Percentiles rank a stretch among this genome's conserved stretches.
These are phyloP conservation scores for Chaetoscypha palmicola DNA, from an alignment of 2,329 filamentous ascomycete species.

Conservation along the genomic window DNA sequence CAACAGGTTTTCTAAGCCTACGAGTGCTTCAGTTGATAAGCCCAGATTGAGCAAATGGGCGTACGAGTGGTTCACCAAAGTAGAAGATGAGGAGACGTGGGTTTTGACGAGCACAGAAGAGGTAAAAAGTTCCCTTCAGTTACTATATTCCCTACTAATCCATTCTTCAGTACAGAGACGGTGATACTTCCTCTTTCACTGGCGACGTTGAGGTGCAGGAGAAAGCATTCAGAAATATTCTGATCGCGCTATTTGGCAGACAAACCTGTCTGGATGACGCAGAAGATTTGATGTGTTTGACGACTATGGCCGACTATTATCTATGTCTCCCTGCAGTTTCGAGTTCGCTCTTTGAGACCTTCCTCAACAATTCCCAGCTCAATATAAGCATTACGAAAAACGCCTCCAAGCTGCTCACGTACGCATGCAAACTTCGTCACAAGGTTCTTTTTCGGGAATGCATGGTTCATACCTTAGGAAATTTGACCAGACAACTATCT, in stretches of 20 bases:
- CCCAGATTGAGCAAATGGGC: background rate
- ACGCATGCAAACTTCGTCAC: conserved; percentile 4
- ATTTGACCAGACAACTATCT: background rate
- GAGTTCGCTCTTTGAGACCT: conserved; percentile 1
- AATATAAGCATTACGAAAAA: background rate
- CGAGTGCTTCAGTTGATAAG: background rate
- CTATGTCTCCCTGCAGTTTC: conserved; percentile 7
- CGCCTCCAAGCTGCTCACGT: background rate
- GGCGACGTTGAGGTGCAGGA: background rate
- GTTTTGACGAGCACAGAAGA: background rate
- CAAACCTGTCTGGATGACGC: background rate
- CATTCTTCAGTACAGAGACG: background rate
- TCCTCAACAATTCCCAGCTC: conserved; percentile 1
- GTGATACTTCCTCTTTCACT: background rate
- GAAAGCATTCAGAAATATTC: conserved; percentile 7
- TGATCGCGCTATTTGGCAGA: conserved; percentile 5
- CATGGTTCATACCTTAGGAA: conserved; percentile 1
- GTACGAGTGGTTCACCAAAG: conserved; percentile 5
- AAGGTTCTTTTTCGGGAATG: conserved; percentile 8
- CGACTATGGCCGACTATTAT: conserved; percentile 6
- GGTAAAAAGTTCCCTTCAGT: background rate
- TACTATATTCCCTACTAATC: background rate
- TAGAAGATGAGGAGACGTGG: conserved; percentile 1
- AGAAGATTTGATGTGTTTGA: background rate
- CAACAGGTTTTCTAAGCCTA: conserved; percentile 3